A percentile compares a stretch with the other conserved stretches of the same genome.
Conservation (phyloP, 2,329 filamentous ascomycete genomes). For the Neopestalotiopsis sp. region DNA sequence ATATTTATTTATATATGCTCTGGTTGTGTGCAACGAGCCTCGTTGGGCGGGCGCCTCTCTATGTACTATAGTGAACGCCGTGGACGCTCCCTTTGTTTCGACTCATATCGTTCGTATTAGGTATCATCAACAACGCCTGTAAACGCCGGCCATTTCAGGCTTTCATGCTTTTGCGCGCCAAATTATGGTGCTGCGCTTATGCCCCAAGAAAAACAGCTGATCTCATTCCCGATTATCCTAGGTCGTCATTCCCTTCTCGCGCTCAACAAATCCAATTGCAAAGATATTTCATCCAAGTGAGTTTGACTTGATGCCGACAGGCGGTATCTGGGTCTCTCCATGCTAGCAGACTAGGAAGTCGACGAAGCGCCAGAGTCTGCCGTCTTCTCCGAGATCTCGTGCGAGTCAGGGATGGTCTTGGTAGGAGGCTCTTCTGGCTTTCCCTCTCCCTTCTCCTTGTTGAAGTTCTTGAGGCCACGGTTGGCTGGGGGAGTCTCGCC, state of each 20-base stretch:
- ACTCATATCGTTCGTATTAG: not conserved
- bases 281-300: not conserved
- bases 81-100: not conserved
- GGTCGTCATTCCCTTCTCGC: not conserved
- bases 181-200: not conserved
- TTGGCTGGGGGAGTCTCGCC: constrained; percentile 23
- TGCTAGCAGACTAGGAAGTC: not conserved
- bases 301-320: not conserved
- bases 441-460: constrained; percentile 23
- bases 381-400: constrained; percentile 7
- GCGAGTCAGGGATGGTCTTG: not conserved
- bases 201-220: not conserved
- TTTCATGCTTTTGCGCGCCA: not conserved
- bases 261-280: constrained; percentile 6
- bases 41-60: not conserved
- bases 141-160: not conserved
- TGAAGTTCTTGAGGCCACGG: constrained; percentile 22
- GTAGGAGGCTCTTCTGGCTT: not conserved
- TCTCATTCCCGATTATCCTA: not conserved
- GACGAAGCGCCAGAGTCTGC: constrained; percentile 8
- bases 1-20: no score
- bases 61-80: not conserved
- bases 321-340: not conserved
- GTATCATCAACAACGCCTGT: not conserved
- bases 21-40: not conserved